Evolutionary conservation across 805 yeast species (phyloP).

Genomic region (Wickerhamiella azyma): DNA sequence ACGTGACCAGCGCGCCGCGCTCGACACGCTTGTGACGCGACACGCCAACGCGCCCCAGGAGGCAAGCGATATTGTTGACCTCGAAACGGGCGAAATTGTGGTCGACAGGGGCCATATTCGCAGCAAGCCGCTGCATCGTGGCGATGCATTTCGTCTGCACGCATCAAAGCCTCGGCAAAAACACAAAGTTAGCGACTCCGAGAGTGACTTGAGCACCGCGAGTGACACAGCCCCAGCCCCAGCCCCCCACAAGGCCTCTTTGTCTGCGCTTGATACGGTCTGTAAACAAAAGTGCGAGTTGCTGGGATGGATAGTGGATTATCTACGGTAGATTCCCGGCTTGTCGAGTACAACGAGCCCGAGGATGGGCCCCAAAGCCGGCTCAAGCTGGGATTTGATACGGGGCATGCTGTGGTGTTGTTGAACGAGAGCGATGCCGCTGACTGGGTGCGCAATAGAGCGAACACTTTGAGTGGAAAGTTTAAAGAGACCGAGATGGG

Average conservation of each 20-base stretch:
- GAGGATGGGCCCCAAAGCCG: slow-evolving; percentile 7
- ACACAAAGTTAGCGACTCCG: background rate
- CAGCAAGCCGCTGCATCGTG: slow-evolving; percentile 32
- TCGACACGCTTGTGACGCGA: slow-evolving; percentile 26
- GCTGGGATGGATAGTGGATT: slow-evolving; percentile 4
- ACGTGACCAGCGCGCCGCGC: slow-evolving; percentile 20
- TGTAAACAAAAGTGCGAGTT: background rate
- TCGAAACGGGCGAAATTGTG: slow-evolving; percentile 47
- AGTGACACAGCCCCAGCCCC: background rate
- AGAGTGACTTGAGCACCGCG: background rate
- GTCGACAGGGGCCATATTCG: slow-evolving; percentile 58
- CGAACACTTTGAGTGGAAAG: background rate
- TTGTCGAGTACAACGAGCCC: slow-evolving; percentile 10
- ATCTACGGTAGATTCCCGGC: background rate
- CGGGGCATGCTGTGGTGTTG: slow-evolving; percentile 5
- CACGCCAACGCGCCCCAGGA: slow-evolving; percentile 25
- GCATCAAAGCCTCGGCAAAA: background rate
- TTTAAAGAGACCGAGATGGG: background rate
- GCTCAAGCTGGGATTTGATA: slow-evolving; percentile 4
- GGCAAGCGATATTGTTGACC: slow-evolving; percentile 30
- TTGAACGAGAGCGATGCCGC: slow-evolving; percentile 6
- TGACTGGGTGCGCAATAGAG: background rate
- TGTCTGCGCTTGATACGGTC: background rate
- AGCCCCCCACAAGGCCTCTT: no score
- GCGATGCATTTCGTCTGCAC: background rate